Conservation (phyloP, 2,329 filamentous ascomycete genomes). For the Proliferodiscus dingleyae region DNA sequence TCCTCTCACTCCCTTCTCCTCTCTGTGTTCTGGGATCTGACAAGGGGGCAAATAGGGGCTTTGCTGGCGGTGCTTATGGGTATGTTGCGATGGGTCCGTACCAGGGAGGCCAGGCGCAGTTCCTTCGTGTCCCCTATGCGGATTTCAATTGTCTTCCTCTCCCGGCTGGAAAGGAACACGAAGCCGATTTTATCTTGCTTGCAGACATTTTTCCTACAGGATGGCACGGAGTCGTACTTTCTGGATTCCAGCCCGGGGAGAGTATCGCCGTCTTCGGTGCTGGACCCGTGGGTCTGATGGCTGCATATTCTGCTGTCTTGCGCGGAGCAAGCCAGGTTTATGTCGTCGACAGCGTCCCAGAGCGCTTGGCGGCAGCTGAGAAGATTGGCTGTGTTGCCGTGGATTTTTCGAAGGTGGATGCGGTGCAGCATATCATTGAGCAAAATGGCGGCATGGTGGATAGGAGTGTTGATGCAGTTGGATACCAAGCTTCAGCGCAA, state of each 20-base stretch:
- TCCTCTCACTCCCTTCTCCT: slow-evolving; percentile 61
- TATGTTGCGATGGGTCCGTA: slow-evolving; percentile 58
- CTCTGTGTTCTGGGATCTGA: slow-evolving; percentile 46
- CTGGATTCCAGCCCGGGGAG: slow-evolving; percentile 56
- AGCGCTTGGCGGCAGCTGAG: slow-evolving; percentile 52
- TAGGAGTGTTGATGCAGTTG: slow-evolving; percentile 60
- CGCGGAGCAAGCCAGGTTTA: slow-evolving; percentile 58
- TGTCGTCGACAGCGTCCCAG: slow-evolving; percentile 58
- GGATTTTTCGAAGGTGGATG: slow-evolving; percentile 55
- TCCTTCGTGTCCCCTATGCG: slow-evolving; percentile 59
- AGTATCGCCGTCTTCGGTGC: slow-evolving; percentile 61
- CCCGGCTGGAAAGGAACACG: slow-evolving; percentile 60
- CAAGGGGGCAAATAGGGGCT: slow-evolving; percentile 37
- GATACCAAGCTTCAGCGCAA: slow-evolving; percentile 56
- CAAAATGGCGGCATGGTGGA: slow-evolving; percentile 57
- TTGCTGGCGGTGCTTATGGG: slow-evolving; percentile 55
- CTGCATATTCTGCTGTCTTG: slow-evolving; percentile 57
- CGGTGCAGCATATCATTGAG: slow-evolving; percentile 55
- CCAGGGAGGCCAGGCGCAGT: slow-evolving; percentile 68
- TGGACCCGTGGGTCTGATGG: slow-evolving; percentile 61
- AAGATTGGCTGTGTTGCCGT: slow-evolving; percentile 59
- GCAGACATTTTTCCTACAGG: slow-evolving; percentile 47
- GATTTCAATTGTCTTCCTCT: slow-evolving; percentile 62
- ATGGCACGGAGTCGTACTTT: slow-evolving; percentile 53
- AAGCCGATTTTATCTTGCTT: slow-evolving; percentile 53